These are phyloP conservation scores for Hippophae tibetana DNA, from an alignment of 306 rosid genomes.

Conservation along the genomic window DNA sequence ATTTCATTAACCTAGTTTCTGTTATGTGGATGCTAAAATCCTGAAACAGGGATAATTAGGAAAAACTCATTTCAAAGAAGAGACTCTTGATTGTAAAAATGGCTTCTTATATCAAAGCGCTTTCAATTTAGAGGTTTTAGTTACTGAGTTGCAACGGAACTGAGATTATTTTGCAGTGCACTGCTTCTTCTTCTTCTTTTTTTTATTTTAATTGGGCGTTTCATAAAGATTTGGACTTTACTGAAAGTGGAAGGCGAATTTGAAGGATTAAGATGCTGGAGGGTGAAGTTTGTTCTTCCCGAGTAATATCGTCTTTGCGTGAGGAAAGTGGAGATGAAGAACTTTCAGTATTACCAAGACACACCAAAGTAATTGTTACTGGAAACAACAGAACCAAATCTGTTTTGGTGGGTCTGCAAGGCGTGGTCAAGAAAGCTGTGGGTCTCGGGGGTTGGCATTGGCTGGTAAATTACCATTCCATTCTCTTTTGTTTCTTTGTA, in stretches of 20 bases:
- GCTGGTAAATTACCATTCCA: conserved; percentile 42
- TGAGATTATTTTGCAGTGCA: background rate
- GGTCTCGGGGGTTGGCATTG: conserved; percentile 81
- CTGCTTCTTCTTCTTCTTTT: background rate
- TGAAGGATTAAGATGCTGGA: conserved; percentile 32
- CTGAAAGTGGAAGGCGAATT: background rate
- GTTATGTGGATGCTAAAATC: too few species aligned
- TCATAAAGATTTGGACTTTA: background rate
- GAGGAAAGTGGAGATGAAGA: conserved; percentile 69
- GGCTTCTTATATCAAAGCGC: too few species aligned
- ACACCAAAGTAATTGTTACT: conserved; percentile 66
- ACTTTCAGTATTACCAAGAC: conserved; percentile 64
- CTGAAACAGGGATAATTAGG: too few species aligned
- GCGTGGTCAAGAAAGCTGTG: conserved; percentile 72
- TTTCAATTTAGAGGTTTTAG: too few species aligned
- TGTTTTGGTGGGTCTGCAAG: conserved; percentile 66
- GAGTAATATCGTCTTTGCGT: conserved; percentile 40
- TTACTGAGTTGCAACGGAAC: too few species aligned
- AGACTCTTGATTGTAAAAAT: too few species aligned
- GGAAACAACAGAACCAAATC: conserved; percentile 70
- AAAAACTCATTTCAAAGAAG: too few species aligned
- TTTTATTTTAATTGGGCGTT: background rate
- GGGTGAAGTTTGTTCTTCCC: conserved; percentile 43
- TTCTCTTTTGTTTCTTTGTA: background rate
- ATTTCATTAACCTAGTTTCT: too few species aligned